These are phyloP conservation scores for Raffaelea albimanens DNA, from an alignment of 2,329 filamentous ascomycete species.

Conservation along the genomic window DNA sequence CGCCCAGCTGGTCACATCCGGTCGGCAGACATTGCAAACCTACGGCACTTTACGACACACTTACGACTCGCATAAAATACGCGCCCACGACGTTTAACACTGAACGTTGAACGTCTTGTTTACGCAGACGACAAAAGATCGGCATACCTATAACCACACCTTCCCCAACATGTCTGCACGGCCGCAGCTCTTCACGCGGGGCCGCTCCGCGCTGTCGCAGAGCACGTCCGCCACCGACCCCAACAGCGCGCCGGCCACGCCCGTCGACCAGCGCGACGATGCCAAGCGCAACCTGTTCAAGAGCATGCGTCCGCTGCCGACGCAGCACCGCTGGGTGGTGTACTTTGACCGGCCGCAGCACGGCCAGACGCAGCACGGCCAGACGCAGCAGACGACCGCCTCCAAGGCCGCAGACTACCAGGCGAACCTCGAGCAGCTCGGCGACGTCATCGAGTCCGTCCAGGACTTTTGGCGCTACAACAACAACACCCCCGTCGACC, in stretches of 20 bases:
- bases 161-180: constrained; percentile 38
- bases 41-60: no score
- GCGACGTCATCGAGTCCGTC: constrained; percentile 62
- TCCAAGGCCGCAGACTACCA: constrained; percentile 27
- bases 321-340: constrained; percentile 73
- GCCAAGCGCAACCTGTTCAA: constrained; percentile 78
- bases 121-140: no score
- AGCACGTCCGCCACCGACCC: constrained; percentile 34
- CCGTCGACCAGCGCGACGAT: constrained; percentile 64
- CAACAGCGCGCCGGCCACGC: constrained; percentile 50
- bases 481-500: constrained; percentile 70
- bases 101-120: no score
- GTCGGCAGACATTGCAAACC: no score
- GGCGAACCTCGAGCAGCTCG: constrained; percentile 51
- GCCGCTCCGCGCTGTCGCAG: constrained; percentile 53
- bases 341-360: constrained; percentile 46
- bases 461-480: constrained; percentile 80
- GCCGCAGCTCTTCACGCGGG: constrained; percentile 51
- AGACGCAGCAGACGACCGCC: constrained; percentile 18
- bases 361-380: neutral
- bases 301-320: constrained; percentile 60
- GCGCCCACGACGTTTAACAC: no score
- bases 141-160: neutral
- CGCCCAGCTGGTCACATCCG: no score
- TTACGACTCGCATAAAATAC: no score